These are phyloP conservation scores for Cruciata laevipes DNA, from an alignment of 257 asterid species.

Conservation along the genomic window DNA sequence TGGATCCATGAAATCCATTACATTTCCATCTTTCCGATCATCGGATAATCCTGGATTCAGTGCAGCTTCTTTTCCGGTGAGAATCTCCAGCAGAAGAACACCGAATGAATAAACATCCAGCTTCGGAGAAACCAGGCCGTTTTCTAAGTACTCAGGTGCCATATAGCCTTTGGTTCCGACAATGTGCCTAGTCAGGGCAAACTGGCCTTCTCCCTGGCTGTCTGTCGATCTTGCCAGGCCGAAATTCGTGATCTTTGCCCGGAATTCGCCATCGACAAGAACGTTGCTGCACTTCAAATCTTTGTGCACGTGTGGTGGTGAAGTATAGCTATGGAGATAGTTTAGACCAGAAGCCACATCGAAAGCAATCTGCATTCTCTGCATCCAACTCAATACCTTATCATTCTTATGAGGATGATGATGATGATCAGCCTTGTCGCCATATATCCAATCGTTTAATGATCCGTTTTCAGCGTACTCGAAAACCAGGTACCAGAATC, in stretches of 20 bases:
- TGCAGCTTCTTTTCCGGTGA: conserved; percentile 63
- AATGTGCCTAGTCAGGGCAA: conserved; percentile 79
- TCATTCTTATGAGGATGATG: too few relatives aligned
- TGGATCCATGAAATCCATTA: conserved; percentile 48
- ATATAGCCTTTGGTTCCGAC: conserved; percentile 93
- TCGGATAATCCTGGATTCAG: conserved; percentile 24
- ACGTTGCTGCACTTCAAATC: conserved; percentile 58
- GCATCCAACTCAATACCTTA: conserved; percentile 45
- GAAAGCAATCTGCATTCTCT: conserved; percentile 56
- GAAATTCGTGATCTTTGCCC: conserved; percentile 71
- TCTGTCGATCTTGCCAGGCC: conserved; percentile 67
- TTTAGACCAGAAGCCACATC: conserved; percentile 80
- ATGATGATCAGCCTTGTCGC: conserved; percentile 1
- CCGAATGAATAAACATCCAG: conserved; percentile 89
- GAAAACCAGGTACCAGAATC: conserved; percentile 75
- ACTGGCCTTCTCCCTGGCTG: conserved; percentile 58
- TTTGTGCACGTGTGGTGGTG: conserved; percentile 79
- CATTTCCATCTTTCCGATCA: conserved; percentile 28
- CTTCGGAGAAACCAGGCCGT: conserved; percentile 69
- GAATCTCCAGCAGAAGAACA: conserved; percentile 66
- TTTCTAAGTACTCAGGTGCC: conserved; percentile 96
- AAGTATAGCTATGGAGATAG: conserved; percentile 71
- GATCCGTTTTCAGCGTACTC: conserved; percentile 78
- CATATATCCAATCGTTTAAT: conserved; percentile 44
- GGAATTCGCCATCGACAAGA: conserved; percentile 54